Evolutionary conservation across 768 basidiomycete genomes (phyloP), one percentile per base, ranked within the genome.

Genomic region (Arthromyces matolae): DNA sequence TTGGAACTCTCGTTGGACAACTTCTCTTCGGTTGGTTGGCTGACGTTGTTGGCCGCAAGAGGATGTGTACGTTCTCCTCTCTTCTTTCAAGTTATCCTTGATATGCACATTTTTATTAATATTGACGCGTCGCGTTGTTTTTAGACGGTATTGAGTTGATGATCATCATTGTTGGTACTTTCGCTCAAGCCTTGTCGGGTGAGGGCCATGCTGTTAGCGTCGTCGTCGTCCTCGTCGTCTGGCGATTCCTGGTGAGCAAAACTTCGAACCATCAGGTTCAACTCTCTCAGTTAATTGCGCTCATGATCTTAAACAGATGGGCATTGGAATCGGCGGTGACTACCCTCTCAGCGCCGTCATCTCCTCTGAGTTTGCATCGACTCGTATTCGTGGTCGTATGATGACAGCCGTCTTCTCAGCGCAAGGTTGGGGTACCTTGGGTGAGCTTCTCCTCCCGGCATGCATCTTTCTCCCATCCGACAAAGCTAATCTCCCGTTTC

Each of bases 341-440:
- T 93, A 93, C 61, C 92, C 92, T 5, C 63, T 93, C 0, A 81
- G 79, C 39, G 86, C 91, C 13, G 84, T 90, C 58, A 93, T 93
- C 58, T 83, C 90, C 3, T 91, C 87, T 27, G 92, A 94, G 60
- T 93, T 93, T 56, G 85, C 92, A 1, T 75, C 87, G 1, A 85
- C 83, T 9, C 77, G 77, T 35, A 80, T 73, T 38, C 80, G 92
- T 56, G 92, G 92, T 37, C 76, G 89, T 20, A 80, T 93, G 65
- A 92, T 94, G 89, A 84, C 86, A 1, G 87, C 86, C 5, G 89
- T 93, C 0, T 93, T 93, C 55, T 83, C 91, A 0, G 69, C 76
- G 43, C 91, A 93, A 54, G 92, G 92, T 22, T 93, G 86, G 85
- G 92, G 91, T 35, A 83, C 91, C 65, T 79, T 91, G 53, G 54